A percentile compares a stretch with the other conserved stretches of the same genome.
phyloP scores from a whole-genome alignment of 352 stramenopile species.

The Pythium vanterpoolii region DNA sequence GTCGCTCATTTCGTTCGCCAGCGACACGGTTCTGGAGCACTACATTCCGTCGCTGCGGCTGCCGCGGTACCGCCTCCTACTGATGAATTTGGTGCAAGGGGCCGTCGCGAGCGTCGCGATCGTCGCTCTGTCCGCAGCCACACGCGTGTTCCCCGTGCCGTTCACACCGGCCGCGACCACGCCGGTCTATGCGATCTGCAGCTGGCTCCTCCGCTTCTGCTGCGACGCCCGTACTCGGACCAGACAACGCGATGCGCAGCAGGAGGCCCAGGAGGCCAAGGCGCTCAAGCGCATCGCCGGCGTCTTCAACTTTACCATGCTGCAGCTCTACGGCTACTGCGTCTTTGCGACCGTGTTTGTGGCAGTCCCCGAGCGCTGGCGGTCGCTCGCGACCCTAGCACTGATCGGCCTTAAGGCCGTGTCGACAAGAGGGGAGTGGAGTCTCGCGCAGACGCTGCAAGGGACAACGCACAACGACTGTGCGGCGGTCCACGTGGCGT shows the following conservation, averaged over 20 bases:
- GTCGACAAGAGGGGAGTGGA: background rate
- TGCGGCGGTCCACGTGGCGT: constrained; percentile 1
- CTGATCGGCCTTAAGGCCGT: background rate
- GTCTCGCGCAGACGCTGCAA: background rate
- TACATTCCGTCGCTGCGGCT: constrained; percentile 2
- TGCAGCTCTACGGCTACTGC: background rate
- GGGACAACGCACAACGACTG: background rate
- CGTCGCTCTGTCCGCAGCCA: background rate
- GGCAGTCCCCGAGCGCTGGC: background rate
- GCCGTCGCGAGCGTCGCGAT: background rate
- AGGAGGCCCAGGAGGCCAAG: no score
- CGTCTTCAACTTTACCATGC: background rate
- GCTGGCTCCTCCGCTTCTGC: background rate
- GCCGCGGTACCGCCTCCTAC: background rate
- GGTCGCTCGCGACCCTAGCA: background rate
- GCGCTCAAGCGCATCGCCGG: background rate
- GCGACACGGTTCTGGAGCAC: background rate
- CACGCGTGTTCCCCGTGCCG: constrained; percentile 2
- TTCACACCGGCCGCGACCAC: background rate
- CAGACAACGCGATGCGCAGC: background rate
- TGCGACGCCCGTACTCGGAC: background rate
- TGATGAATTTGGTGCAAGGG: constrained; percentile 4
- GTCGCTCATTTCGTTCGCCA: background rate
- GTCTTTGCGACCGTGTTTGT: background rate
- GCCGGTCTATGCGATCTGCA: constrained; percentile 3